Conservation (phyloP, 2,329 filamentous ascomycete genomes). For the Nothopassalora personata region DNA sequence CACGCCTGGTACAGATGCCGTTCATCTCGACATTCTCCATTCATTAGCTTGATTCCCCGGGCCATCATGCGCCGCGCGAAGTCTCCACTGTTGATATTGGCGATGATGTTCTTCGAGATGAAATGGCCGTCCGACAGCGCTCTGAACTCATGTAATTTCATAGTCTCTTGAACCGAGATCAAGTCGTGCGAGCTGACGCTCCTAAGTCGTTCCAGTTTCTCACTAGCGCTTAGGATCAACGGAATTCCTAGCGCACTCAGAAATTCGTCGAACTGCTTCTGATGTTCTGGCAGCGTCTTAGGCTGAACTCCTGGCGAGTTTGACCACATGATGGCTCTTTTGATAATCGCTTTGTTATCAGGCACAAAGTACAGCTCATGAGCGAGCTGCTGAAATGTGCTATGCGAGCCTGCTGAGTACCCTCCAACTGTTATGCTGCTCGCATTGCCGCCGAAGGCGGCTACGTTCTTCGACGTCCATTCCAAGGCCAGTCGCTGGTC, state of each 20-base stretch:
- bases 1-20: slow-evolving; percentile 49
- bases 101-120: slow-evolving; percentile 41
- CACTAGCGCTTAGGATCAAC: slow-evolving; percentile 31
- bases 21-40: slow-evolving; percentile 53
- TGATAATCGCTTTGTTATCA: slow-evolving; percentile 44
- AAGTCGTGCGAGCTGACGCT: slow-evolving; percentile 36
- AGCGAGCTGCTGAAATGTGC: slow-evolving; percentile 53
- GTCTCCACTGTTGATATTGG: slow-evolving; percentile 44
- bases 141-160: slow-evolving; percentile 51
- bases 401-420: slow-evolving; percentile 54
- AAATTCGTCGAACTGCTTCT: slow-evolving; percentile 50
- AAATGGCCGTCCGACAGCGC: slow-evolving; percentile 48
- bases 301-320: slow-evolving; percentile 53
- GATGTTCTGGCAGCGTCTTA: slow-evolving; percentile 43
- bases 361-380: slow-evolving; percentile 50
- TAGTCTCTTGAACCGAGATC: slow-evolving; percentile 38
- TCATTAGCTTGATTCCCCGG: slow-evolving; percentile 46
- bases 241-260: slow-evolving; percentile 44
- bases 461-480: slow-evolving; percentile 49
- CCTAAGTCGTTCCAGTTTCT: slow-evolving; percentile 46
- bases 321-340: slow-evolving; percentile 49
- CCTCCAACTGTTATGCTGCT: slow-evolving; percentile 50
- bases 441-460: slow-evolving; percentile 46
- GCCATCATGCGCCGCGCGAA: slow-evolving; percentile 43
- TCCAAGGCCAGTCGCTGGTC: slow-evolving; percentile 52